A percentile compares a stretch with the other conserved stretches of the same genome.
phyloP scores from a whole-genome alignment of 139 green algal genomes.

The Chlorella sp. region DNA sequence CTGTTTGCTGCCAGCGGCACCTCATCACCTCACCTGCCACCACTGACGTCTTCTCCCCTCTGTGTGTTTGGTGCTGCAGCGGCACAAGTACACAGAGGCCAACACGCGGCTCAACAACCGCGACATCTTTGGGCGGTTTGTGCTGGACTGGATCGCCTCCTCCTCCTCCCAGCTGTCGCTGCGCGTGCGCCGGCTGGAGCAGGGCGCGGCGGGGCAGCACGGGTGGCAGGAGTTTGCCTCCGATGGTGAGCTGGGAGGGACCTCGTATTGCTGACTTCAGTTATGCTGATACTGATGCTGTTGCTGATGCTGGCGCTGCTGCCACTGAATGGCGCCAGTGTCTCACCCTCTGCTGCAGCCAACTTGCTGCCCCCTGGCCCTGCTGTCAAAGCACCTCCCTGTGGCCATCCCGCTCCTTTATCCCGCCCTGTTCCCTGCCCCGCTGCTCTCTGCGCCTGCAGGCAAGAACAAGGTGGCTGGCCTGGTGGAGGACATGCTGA shows the following conservation, averaged over 20 bases:
- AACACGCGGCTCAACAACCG: conserved; percentile 51
- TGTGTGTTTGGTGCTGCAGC: conserved; percentile 1
- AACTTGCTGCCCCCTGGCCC: not conserved
- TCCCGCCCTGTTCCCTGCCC: not conserved
- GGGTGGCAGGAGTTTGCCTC: conserved; percentile 38
- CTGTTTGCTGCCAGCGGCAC: not conserved
- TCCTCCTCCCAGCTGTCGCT: conserved; percentile 34
- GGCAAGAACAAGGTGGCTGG: conserved; percentile 47
- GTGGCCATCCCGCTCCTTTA: not conserved
- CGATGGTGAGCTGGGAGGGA: conserved; percentile 7
- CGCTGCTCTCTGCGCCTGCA: conserved; percentile 7
- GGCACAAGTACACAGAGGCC: conserved; percentile 49
- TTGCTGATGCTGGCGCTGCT: not conserved
- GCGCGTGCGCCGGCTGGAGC: conserved; percentile 50
- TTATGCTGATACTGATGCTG: not conserved
- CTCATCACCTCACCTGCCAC: not conserved
- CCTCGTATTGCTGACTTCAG: not conserved
- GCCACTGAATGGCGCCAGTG: not conserved
- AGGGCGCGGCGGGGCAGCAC: conserved; percentile 12
- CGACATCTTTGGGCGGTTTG: conserved; percentile 58
- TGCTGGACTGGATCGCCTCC: conserved; percentile 56
- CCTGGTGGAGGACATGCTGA: conserved; percentile 65
- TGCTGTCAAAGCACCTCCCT: not conserved
- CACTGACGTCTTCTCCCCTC: not conserved
- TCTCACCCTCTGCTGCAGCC: no score